phyloP scores from a whole-genome alignment of 768 basidiomycete species.

The Hebeloma cylindrosporum region DNA sequence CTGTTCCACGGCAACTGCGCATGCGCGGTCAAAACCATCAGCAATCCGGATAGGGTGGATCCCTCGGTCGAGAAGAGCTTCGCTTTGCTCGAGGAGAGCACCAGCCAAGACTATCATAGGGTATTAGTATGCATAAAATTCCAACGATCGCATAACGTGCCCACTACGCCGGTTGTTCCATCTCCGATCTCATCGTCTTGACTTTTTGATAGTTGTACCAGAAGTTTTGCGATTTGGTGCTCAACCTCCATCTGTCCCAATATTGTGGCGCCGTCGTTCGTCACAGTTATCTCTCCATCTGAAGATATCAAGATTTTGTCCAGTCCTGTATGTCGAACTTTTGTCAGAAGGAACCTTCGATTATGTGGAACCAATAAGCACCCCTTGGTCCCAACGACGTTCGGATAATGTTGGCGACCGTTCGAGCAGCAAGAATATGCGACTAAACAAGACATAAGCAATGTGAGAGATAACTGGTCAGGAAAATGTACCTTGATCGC shows the following conservation, averaged over 20 bases:
- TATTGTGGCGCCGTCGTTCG: slow-evolving; percentile 99
- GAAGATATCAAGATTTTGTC: slow-evolving; percentile 95
- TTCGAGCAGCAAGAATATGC: slow-evolving; percentile 93
- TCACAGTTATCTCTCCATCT: slow-evolving; percentile 98
- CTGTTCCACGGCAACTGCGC: slow-evolving; percentile 84
- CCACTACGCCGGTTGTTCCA: slow-evolving; percentile 98
- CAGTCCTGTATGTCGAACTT: slow-evolving; percentile 54
- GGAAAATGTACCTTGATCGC: slow-evolving; percentile 79
- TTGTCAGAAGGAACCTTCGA: slow-evolving; percentile 7
- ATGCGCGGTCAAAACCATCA: slow-evolving; percentile 97
- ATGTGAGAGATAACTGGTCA: slow-evolving; percentile 8
- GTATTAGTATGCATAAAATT: slow-evolving; percentile 4
- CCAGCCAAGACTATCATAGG: slow-evolving; percentile 83
- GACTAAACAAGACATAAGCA: slow-evolving; percentile 45
- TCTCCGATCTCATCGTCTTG: slow-evolving; percentile 99
- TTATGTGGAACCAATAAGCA: slow-evolving; percentile 29
- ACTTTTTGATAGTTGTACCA: slow-evolving; percentile 94
- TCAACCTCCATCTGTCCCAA: slow-evolving; percentile 99
- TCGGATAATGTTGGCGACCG: slow-evolving; percentile 91
- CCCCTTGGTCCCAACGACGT: slow-evolving; percentile 95
- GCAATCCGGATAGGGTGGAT: slow-evolving; percentile 99
- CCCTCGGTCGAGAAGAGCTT: slow-evolving; percentile 96
- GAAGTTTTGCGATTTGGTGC: slow-evolving; percentile 97
- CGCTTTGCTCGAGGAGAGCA: slow-evolving; percentile 91
- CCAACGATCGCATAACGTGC: slow-evolving; percentile 50